Percentiles rank a stretch among this genome's conserved stretches.
These are phyloP conservation scores for Aquilaria agallochum DNA, from an alignment of 441 rosid species.

Conservation along the genomic window DNA sequence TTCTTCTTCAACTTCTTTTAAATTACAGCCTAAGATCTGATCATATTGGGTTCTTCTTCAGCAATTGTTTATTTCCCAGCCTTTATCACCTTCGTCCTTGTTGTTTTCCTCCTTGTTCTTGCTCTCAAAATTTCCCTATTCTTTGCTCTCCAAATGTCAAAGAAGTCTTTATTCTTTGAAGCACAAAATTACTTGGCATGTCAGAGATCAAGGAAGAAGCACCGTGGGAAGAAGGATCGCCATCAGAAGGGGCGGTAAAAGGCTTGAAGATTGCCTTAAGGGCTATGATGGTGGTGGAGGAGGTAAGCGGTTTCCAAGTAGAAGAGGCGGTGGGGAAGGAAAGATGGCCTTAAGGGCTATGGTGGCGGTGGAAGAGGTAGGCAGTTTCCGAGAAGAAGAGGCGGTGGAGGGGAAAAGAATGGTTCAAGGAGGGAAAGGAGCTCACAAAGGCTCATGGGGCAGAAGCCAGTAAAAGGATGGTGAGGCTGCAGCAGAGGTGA, in stretches of 20 bases:
- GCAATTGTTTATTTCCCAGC: conserved; percentile 31
- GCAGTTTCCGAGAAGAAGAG: conserved; percentile 48
- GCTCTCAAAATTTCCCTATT: conserved; percentile 45
- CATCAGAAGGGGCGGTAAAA: conserved; percentile 47
- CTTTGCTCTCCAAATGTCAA: conserved; percentile 75
- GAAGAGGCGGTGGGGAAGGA: no score
- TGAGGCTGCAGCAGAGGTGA: conserved; percentile 95
- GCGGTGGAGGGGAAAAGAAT: conserved; percentile 24
- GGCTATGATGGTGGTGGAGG: no score
- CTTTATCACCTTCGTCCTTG: conserved; percentile 22
- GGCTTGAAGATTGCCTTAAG: conserved; percentile 33
- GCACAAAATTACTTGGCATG: conserved; percentile 96
- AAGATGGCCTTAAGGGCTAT: conserved; percentile 48
- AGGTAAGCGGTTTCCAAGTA: no score
- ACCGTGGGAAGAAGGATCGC: conserved; percentile 18
- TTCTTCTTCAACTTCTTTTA: conserved; percentile 42
- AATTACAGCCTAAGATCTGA: conserved; percentile 29
- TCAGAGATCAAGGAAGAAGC: conserved; percentile 91
- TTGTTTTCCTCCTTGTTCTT: conserved; percentile 31
- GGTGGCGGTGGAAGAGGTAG: conserved; percentile 46
- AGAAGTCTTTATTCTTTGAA: conserved; percentile 87
- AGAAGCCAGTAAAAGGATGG: conserved; percentile 82
- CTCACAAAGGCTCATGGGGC: conserved; percentile 98
- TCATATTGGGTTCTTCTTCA: conserved; percentile 52
- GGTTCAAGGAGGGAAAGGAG: conserved; percentile 85